These are phyloP conservation scores for Ormosia semicastrata DNA, from an alignment of 306 rosid species.

Conservation along the genomic window DNA sequence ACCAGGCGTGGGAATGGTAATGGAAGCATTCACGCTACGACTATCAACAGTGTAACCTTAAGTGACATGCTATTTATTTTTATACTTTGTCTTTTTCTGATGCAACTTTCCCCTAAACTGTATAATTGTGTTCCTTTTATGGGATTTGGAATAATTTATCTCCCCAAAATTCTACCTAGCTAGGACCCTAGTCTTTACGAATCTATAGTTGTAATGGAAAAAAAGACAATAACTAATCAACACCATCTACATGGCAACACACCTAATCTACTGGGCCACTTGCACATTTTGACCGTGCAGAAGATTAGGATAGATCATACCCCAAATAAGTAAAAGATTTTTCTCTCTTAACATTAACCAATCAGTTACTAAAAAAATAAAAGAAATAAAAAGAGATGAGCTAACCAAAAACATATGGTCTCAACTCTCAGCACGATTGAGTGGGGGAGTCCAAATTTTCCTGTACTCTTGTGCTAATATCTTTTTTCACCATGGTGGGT, in stretches of 20 bases:
- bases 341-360: not conserved
- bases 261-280: not conserved
- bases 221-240: not conserved
- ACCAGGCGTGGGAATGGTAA: constrained; percentile 9
- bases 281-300: not conserved
- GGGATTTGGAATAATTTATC: not conserved
- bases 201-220: not conserved
- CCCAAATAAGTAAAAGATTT: not conserved
- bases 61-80: not conserved
- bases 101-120: not conserved
- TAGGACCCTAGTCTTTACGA: not conserved
- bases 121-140: not conserved
- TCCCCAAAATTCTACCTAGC: constrained; percentile 13
- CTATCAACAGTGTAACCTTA: no score
- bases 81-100: not conserved
- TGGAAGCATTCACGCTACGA: no score
- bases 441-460: not conserved
- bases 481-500: constrained; percentile 14
- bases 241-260: not conserved
- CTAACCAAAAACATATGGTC: constrained; percentile 31
- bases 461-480: not conserved
- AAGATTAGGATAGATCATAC: constrained; percentile 4
- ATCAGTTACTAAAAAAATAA: not conserved
- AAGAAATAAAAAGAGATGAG: not conserved
- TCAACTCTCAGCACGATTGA: not conserved